Percentiles rank a stretch among this genome's conserved stretches.
Conservation (phyloP, 345 rosid species). For the Aquilaria sinensis region DNA sequence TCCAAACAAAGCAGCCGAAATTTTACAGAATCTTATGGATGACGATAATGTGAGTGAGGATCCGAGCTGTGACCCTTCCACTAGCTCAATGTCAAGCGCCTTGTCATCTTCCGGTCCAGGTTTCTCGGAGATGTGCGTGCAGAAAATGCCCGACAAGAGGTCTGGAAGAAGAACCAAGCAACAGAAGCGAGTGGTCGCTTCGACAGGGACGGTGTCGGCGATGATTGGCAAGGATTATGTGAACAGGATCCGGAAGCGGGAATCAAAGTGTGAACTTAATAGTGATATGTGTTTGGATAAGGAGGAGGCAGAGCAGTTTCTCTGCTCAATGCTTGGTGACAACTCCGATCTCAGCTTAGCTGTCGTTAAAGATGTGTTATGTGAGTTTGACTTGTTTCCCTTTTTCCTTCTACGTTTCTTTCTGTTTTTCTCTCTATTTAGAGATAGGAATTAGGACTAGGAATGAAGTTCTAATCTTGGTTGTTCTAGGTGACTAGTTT, state of each 20-base stretch:
- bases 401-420: background rate
- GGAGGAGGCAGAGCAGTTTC: conserved; percentile 64
- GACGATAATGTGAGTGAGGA: conserved; percentile 11
- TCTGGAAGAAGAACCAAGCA: conserved; percentile 35
- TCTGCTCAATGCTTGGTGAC: conserved; percentile 73
- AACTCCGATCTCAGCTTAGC: conserved; percentile 67
- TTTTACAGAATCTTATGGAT: conserved; percentile 28
- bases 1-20: conserved; percentile 39
- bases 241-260: conserved; percentile 33
- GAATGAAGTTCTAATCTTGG: no score
- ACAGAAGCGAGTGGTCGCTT: conserved; percentile 59
- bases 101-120: conserved; percentile 34
- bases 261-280: conserved; percentile 11
- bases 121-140: conserved; percentile 23
- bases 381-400: conserved; percentile 33
- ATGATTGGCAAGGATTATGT: conserved; percentile 74
- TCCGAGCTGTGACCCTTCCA: conserved; percentile 32
- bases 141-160: conserved; percentile 16
- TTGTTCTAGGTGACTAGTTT: no score
- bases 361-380: conserved; percentile 70
- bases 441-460: no score
- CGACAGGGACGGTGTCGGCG: conserved; percentile 78
- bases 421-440: no score
- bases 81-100: conserved; percentile 39
- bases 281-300: conserved; percentile 21